Base-by-base conservation (phyloP, 2,329 filamentous ascomycete genomes). In the Cladosporium halotolerans region DNA sequence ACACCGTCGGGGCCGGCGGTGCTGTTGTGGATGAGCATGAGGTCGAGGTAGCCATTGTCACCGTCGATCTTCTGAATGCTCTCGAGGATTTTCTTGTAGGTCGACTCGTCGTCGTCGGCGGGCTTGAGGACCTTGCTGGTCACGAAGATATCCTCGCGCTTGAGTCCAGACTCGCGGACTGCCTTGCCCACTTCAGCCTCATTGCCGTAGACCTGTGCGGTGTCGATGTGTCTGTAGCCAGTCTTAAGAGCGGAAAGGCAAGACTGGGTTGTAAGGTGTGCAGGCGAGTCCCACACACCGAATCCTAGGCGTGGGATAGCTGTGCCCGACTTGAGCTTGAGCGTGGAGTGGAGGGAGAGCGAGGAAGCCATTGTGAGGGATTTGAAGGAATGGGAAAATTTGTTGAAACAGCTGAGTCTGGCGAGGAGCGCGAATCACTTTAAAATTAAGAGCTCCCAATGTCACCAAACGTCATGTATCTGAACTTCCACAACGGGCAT, bases 191-290 rank as follows among this genome's bases (percentile, higher is more conserved):
- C 84, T 63, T 84, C 76, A 10, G 70, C 65, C 63, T 89, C 86
- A 61, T 89, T 90, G 49, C 70, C 78, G 66, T 89, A 90, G 66
- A 80, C 81, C 63, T 85, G 82, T 0, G 86, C 86, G 1, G 84
- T 80, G 68, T 86, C 83, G 51, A 86, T 79, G 63, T 85, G 81
- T 34, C 81, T 76, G 65, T 85, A 85, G 31, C 82, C 81, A 8
- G 69, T 68, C 36, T 74, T 70, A 48, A 86, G 70, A 1, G 83
- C 86, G 42, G 74, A 73, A 3, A 80, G 70, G 59, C 79, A 82
- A 1, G 84, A 84, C 33, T 75, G 65, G 9, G 77, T 72, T 11
- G 63, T 67, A 32, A 62, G 49, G 39, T 67, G 44, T 32, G 46
- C 52, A 66, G 83, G 86, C 57, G 75, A 72, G 40, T 76, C 65